Evolutionary conservation across 2,329 filamentous ascomycete species (phyloP), one percentile per base, ranked within the genome.

Genomic region (Botrytis paeoniae): DNA sequence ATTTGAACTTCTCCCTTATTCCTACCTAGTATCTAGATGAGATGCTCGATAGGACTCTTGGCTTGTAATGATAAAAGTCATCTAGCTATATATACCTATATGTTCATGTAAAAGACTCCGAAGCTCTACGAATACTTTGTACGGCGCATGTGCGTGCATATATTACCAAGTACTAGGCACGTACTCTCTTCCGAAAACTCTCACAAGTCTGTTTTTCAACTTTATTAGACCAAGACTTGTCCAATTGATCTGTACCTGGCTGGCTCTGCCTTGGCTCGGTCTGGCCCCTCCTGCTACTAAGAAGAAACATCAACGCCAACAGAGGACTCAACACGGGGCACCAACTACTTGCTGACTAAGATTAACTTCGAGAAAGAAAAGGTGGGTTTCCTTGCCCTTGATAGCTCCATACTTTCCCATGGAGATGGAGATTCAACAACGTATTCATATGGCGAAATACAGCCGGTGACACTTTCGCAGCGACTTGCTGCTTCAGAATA

Each of bases 381-480:
- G 43, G 62, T 68, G 68, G 51, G 57, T 70, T 61, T 29, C 57
- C 60, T 69, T 51, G 43, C 54, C 48, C 25, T 72, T 39, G 43
- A 62, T 9, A 70, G 65, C 57, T 73, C 41, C 70, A 68, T 72
- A 60, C 70, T 68, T 72, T 60, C 48, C 61, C 45, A 57, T 54
- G 32, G 45, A 32, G 29, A 70, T 61, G 68, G 68, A 71, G 22
- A 57, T 57, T 57, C 70, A 60, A 70, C 71, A 70, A 48, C 71
- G 45, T 43, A 71, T 71, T 41, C 74, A 73, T 72, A 80, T 80
- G 78, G 78, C 77, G 77, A 70, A 73, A 66, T 64, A 77, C 70
- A 73, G 60, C 35, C 79, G 78, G 77, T 81, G 72, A 79, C 78
- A 62, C 37, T 73, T 76, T 69, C 74, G 79, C 79, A 78, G 79